Evolutionary conservation across 2,329 filamentous ascomycete species (phyloP).

Genomic region (Fusarium compactum): DNA sequence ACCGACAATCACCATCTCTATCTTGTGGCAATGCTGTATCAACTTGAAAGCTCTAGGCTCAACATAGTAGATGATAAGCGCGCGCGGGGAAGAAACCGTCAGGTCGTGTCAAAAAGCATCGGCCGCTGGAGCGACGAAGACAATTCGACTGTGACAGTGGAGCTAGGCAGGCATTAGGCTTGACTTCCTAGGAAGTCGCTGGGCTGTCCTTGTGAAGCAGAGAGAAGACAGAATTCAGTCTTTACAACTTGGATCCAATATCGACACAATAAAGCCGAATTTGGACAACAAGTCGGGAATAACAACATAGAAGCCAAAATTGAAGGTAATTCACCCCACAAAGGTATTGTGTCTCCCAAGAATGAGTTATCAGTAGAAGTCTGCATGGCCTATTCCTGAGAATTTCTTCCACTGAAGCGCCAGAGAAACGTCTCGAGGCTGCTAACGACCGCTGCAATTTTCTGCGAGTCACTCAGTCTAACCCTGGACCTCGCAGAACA

Average conservation of each 20-base stretch:
- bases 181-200: not conserved
- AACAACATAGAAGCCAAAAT: not conserved
- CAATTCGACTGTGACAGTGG: slow-evolving; percentile 12
- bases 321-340: not conserved
- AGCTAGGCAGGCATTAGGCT: slow-evolving; percentile 1
- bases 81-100: slow-evolving; percentile 34
- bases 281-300: not conserved
- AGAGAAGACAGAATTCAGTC: slow-evolving; percentile 6
- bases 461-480: slow-evolving; percentile 43
- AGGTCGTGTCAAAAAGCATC: slow-evolving; percentile 26
- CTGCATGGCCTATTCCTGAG: not conserved
- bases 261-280: not conserved
- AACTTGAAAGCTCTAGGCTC: slow-evolving; percentile 24
- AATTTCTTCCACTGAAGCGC: not conserved
- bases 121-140: slow-evolving; percentile 10
- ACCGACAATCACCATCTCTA: slow-evolving; percentile 30
- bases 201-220: not conserved
- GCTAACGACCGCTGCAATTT: slow-evolving; percentile 21
- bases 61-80: slow-evolving; percentile 34
- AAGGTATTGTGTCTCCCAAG: not conserved
- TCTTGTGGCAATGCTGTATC: slow-evolving; percentile 23
- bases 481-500: slow-evolving; percentile 17
- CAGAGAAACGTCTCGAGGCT: slow-evolving; percentile 22
- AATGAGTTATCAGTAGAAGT: not conserved
- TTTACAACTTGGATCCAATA: not conserved